These are phyloP conservation scores for Colletotrichum karsti DNA, from an alignment of 2,329 filamentous ascomycete genomes.

Conservation along the genomic window DNA sequence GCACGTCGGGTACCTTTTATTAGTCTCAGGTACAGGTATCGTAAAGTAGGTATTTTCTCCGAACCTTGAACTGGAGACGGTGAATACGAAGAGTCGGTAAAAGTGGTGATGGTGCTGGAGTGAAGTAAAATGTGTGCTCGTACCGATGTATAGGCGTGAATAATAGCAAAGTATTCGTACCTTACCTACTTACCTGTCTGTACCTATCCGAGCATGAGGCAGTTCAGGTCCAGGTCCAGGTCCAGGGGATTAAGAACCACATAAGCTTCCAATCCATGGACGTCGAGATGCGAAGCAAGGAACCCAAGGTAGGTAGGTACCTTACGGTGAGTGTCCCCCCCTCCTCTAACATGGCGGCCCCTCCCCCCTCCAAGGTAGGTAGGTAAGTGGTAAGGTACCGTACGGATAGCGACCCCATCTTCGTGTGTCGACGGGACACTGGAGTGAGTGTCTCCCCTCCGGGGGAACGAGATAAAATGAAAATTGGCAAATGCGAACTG, in stretches of 20 bases:
- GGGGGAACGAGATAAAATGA: conserved; percentile 26
- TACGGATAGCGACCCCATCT: no score
- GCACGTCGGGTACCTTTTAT: background rate
- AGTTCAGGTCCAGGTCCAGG: background rate
- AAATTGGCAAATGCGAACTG: conserved; percentile 29
- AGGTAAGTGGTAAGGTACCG: background rate
- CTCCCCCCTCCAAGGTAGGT: background rate
- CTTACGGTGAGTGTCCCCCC: background rate
- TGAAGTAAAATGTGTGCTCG: no score
- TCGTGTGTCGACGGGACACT: no score
- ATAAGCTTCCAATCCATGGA: no score
- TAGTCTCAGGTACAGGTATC: background rate
- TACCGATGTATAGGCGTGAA: no score
- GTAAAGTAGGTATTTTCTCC: background rate
- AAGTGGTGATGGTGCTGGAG: background rate
- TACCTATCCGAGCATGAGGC: no score
- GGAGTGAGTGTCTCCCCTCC: background rate
- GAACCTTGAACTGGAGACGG: background rate
- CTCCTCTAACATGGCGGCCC: background rate
- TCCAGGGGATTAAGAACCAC: background rate
- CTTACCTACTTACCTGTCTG: no score
- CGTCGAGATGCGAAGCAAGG: no score
- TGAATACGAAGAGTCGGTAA: conserved; percentile 6
- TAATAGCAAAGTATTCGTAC: no score
- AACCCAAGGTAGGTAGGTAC: no score